Conservation (phyloP, 2,329 filamentous ascomycete genomes). For the Xylariaceae sp. region DNA sequence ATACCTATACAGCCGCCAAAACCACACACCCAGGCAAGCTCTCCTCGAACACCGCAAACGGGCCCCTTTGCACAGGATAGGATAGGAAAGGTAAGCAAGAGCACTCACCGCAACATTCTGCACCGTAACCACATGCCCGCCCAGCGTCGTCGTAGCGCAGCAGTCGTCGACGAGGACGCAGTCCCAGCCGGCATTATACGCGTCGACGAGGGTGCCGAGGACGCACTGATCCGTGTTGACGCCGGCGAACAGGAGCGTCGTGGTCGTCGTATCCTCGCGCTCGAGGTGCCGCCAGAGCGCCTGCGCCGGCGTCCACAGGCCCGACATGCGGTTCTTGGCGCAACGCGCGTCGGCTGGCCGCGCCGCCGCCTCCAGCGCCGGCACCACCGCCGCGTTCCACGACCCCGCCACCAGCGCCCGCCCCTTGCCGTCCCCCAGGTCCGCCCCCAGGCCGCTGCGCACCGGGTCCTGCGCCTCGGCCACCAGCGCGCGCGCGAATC, state of each 20-base stretch:
- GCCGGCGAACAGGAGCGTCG: conserved; percentile 58
- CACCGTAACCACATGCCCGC: conserved; percentile 40
- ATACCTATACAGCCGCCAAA: not conserved
- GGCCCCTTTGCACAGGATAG: too few relatives aligned
- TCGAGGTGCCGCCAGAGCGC: conserved; percentile 22
- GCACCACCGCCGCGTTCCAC: conserved; percentile 60
- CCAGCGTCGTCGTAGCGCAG: conserved; percentile 51
- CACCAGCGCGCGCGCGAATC: conserved; percentile 49
- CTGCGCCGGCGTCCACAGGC: conserved; percentile 51
- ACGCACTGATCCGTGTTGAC: conserved; percentile 67
- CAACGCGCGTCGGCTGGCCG: conserved; percentile 50
- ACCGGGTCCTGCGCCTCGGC: conserved; percentile 15
- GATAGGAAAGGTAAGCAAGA: too few relatives aligned
- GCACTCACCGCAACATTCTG: conserved; percentile 43
- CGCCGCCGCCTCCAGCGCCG: conserved; percentile 44
- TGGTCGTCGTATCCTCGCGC: conserved; percentile 35
- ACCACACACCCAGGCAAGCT: too few relatives aligned
- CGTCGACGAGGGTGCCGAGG: conserved; percentile 57
- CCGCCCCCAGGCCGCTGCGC: conserved; percentile 47
- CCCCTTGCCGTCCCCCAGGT: conserved; percentile 48
- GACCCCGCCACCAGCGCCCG: conserved; percentile 52
- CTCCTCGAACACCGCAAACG: too few relatives aligned
- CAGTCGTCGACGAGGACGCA: conserved; percentile 58
- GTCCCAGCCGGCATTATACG: conserved; percentile 58
- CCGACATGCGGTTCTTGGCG: conserved; percentile 61